A percentile compares a stretch with the other conserved stretches of the same genome.
Conservation (phyloP, 495 filamentous ascomycete species). For the Aspergillus homomorphus region DNA sequence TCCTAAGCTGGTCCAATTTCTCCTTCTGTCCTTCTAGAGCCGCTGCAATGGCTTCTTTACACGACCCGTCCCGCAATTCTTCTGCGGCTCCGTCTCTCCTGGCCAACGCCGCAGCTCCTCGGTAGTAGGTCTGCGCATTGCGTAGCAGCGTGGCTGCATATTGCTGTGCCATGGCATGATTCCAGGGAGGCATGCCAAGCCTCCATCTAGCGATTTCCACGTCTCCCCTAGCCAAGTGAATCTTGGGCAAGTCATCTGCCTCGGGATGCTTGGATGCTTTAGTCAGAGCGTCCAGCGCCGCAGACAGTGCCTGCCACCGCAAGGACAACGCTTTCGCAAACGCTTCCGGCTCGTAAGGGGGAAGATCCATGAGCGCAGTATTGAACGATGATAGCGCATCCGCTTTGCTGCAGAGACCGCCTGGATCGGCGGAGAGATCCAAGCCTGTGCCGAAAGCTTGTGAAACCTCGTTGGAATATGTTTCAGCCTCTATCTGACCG, state of each 20-base stretch:
- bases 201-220: slow-evolving; percentile 57
- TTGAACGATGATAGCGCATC: slow-evolving; percentile 58
- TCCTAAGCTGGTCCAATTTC: slow-evolving; percentile 39
- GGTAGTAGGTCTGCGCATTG: slow-evolving; percentile 65
- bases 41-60: slow-evolving; percentile 44
- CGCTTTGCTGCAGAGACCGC: slow-evolving; percentile 54
- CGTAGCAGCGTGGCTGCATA: slow-evolving; percentile 49
- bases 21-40: slow-evolving; percentile 42
- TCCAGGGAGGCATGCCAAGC: slow-evolving; percentile 48
- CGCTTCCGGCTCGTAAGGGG: slow-evolving; percentile 27
- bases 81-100: slow-evolving; percentile 39
- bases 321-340: slow-evolving; percentile 28
- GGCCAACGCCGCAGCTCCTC: slow-evolving; percentile 53
- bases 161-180: slow-evolving; percentile 44
- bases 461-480: slow-evolving; percentile 49
- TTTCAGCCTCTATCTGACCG: slow-evolving; percentile 41
- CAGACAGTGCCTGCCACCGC: slow-evolving; percentile 50
- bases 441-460: slow-evolving; percentile 41
- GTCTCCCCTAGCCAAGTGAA: slow-evolving; percentile 62
- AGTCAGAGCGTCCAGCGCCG: slow-evolving; percentile 48
- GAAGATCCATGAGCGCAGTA: slow-evolving; percentile 36
- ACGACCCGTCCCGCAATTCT: slow-evolving; percentile 45
- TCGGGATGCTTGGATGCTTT: slow-evolving; percentile 50
- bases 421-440: slow-evolving; percentile 42
- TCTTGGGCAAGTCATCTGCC: slow-evolving; percentile 54